Evolutionary conservation across 352 stramenopile species (phyloP), one percentile per base, ranked within the genome.

Genomic region (Phytopythium aichiense): DNA sequence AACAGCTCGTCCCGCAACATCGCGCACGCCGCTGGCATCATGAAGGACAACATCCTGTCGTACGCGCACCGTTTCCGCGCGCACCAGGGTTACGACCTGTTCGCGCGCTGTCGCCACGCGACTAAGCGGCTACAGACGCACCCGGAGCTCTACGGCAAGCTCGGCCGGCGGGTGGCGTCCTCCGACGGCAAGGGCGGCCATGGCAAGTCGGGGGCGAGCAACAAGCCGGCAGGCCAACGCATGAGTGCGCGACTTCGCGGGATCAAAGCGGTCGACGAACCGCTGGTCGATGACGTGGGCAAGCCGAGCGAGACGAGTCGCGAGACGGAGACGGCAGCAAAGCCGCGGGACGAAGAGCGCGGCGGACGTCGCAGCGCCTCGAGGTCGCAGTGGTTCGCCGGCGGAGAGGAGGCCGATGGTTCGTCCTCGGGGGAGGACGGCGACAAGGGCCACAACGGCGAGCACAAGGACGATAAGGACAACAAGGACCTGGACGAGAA

Each of bases 41-140:
- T 97, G 88, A 84, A 93, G 50, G 91, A 97, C 63, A 94, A 95
- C 40, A 92, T 97, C 53, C 50, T 90, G 45, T 95, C 84, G 25
- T 95, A 90, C 62, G 83, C 84, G 18, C 83, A 97, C 68, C 84
- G 88, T 18, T 97, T 97, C 61, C 88, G 86, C 6, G 80, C 87
- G 25, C 79, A 88, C 23, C 80, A 95, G 56, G 88, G 89, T 2
- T 97, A 96, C 68, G 89, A 97, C 25, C 61, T 97, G 15, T 96
- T 97, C 63, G 81, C 79, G 12, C 93, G 93, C 53, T 97, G 89
- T 52, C 74, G 81, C 1, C 81, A 89, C 9, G 84, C 91, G 40
- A 88, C 82, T 2, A 89, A 81, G 65, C 79, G 79, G 3, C 65
- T 91, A 0, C 69, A 87, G 63, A 71, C 68, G 5, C 69, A 87